A percentile compares a stretch with the other conserved stretches of the same genome.
Conservation (phyloP, 2,329 filamentous ascomycete genomes). For the Aureobasidium sp. region DNA sequence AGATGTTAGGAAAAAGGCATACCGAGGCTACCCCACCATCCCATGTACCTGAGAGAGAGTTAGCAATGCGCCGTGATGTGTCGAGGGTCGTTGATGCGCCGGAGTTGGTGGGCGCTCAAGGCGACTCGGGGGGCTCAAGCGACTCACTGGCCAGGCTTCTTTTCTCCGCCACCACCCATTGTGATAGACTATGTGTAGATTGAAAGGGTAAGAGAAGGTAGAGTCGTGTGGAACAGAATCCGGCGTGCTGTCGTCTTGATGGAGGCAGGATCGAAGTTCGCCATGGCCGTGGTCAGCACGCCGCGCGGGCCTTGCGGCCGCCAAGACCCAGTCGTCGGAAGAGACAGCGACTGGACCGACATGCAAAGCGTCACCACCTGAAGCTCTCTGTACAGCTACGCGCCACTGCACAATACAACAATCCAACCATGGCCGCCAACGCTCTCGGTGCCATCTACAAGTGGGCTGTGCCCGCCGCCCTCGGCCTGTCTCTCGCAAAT, state of each 20-base stretch:
- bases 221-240: neutral
- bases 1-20: slow-evolving; percentile 35
- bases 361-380: slow-evolving; percentile 1
- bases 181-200: slow-evolving; percentile 15
- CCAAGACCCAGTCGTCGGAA: slow-evolving; percentile 2
- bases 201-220: neutral
- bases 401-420: neutral
- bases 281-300: slow-evolving; percentile 10
- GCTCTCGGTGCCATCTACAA: slow-evolving; percentile 56
- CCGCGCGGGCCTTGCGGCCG: neutral
- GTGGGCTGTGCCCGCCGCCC: slow-evolving; percentile 63
- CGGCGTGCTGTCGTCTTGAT: neutral
- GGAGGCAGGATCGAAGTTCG: slow-evolving; percentile 13
- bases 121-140: neutral
- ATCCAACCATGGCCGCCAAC: slow-evolving; percentile 31
- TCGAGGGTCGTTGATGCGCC: neutral
- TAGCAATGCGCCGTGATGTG: slow-evolving; percentile 18
- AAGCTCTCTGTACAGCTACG: slow-evolving; percentile 5
- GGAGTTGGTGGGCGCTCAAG: neutral
- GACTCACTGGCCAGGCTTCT: slow-evolving; percentile 35
- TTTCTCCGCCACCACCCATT: slow-evolving; percentile 36
- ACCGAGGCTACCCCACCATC: slow-evolving; percentile 69
- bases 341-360: neutral
- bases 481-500: slow-evolving; percentile 60
- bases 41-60: slow-evolving; percentile 54